phyloP scores from a whole-genome alignment of 768 basidiomycete species.

The Amanita polypyramis region DNA sequence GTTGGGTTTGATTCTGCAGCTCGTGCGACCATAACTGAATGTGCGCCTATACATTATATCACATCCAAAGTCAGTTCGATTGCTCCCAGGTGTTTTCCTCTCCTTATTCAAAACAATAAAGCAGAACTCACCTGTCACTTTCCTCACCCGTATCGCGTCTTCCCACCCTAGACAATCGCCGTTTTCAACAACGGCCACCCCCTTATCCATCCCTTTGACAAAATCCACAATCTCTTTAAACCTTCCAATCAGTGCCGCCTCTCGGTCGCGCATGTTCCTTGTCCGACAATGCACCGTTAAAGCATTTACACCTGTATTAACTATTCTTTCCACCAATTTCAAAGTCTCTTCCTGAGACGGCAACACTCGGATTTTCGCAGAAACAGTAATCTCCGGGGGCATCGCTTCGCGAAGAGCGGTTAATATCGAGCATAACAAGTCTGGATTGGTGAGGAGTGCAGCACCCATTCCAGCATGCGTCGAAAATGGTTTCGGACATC shows the following conservation, averaged over 20 bases:
- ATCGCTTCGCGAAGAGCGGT: conserved; percentile 63
- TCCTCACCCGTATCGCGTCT: conserved; percentile 68
- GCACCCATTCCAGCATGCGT: conserved; percentile 95
- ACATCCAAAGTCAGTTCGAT: neutral
- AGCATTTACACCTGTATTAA: conserved; percentile 78
- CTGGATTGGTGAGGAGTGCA: conserved; percentile 84
- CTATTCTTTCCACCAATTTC: conserved; percentile 79
- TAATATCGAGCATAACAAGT: conserved; percentile 83
- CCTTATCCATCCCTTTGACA: conserved; percentile 62
- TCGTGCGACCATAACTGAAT: conserved; percentile 94
- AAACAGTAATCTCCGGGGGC: conserved; percentile 74
- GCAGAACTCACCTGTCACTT: conserved; percentile 51
- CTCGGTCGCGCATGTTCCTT: conserved; percentile 77
- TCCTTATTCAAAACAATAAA: neutral
- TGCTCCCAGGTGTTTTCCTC: neutral
- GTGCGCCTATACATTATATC: conserved; percentile 42
- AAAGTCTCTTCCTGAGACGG: conserved; percentile 83
- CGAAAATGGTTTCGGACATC: conserved; percentile 94
- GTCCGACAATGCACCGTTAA: conserved; percentile 96
- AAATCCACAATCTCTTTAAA: conserved; percentile 81
- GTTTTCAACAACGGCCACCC: conserved; percentile 87
- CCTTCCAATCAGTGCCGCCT: conserved; percentile 69
- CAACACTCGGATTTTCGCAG: conserved; percentile 87
- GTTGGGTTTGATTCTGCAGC: conserved; percentile 91
- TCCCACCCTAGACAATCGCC: conserved; percentile 80